Evolutionary conservation across 1,284 basidiomycete species (phyloP).

Genomic region (Malassezia yamatoensis): DNA sequence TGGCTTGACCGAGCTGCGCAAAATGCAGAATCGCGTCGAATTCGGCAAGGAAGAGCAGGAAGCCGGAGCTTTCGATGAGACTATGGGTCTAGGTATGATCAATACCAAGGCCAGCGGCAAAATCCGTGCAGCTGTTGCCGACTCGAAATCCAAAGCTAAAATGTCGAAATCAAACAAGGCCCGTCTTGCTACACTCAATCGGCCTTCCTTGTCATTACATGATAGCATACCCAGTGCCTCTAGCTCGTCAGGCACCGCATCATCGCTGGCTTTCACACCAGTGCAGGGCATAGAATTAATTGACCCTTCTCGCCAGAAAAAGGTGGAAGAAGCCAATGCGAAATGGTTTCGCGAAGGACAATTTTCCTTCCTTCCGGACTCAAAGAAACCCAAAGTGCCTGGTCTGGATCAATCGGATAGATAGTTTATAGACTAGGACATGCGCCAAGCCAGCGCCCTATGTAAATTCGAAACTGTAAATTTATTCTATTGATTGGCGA

Average conservation of each 20-base stretch:
- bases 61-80: slow-evolving; percentile 89
- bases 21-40: slow-evolving; percentile 89
- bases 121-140: slow-evolving; percentile 72
- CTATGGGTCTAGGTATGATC: slow-evolving; percentile 93
- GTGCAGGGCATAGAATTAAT: slow-evolving; percentile 62
- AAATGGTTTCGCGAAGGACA: slow-evolving; percentile 49
- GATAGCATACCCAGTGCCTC: slow-evolving; percentile 46
- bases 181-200: slow-evolving; percentile 53
- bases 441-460: no score
- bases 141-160: slow-evolving; percentile 83
- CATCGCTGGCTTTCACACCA: slow-evolving; percentile 85
- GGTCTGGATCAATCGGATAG: neutral
- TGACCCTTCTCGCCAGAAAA: slow-evolving; percentile 45
- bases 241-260: slow-evolving; percentile 67
- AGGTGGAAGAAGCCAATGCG: slow-evolving; percentile 45
- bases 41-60: slow-evolving; percentile 95
- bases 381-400: neutral
- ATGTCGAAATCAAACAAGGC: slow-evolving; percentile 91
- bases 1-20: slow-evolving; percentile 88
- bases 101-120: slow-evolving; percentile 66
- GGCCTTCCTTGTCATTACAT: slow-evolving; percentile 60
- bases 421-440: no score
- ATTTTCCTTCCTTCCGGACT: slow-evolving; percentile 39
- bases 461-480: no score
- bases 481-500: neutral